Base-by-base conservation (phyloP, 495 filamentous ascomycete genomes). In the Ascobolus immersus region DNA sequence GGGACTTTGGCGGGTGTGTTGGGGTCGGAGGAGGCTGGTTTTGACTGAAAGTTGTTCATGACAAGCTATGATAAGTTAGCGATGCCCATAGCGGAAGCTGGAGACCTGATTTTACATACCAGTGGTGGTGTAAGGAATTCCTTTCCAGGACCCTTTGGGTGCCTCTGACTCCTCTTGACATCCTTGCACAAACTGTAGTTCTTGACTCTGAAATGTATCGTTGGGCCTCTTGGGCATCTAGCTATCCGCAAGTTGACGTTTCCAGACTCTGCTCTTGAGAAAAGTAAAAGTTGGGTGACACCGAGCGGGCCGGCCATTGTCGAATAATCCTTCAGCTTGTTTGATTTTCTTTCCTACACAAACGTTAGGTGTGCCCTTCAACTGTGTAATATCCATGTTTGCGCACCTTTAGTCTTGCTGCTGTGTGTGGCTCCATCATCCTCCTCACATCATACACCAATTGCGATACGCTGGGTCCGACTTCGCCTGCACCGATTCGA, bases 341-440 rank as follows among this genome's bases (percentile, higher is more conserved):
- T 99, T 17, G 68, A 70, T 61, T 73, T 74, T 39, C 89, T 67
- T 58, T 96, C 82, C 62, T 78, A 60, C 28, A 7, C n/a, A 7
- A 7, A 25, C n/a, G 7, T 25, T 25, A n/a, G n/a, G n/a, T n/a
- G n/a, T n/a, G n/a, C n/a, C n/a, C n/a, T n/a, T n/a, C n/a, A n/a
- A n/a, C n/a, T n/a, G n/a, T n/a, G n/a, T n/a, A n/a, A n/a, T n/a
- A n/a, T n/a, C n/a, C n/a, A n/a, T n/a, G n/a, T n/a, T n/a, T 69
- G 9, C 8, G 28, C 4, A 31, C 28, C 28, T 31, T 12, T 40
- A 99, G 54, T 44, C 86, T 65, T 39, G 70, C 69, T 21, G 86
- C 86, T 5, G 86, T 99, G 17, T 77, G 72, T 0, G 86, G 86
- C 51, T 94, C 81, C 81, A 99, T 89, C 59, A 94, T 82, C 12